A percentile compares a stretch with the other conserved stretches of the same genome.
Conservation (phyloP, 768 basidiomycete species). For the Tubosaeta sp. region DNA sequence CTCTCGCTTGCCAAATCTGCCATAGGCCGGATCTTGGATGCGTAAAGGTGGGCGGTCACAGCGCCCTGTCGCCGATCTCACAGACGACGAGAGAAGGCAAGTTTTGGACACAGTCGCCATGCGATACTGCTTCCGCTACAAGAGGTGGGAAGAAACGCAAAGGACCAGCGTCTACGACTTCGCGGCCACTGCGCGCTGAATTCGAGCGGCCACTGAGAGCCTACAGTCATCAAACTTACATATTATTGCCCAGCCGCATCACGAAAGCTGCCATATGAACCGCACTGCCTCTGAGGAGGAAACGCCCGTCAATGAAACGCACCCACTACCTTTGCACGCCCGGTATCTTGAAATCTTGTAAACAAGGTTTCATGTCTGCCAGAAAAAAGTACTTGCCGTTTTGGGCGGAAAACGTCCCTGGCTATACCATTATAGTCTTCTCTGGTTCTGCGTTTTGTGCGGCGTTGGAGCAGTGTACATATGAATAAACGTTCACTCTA, state of each 20-base stretch:
- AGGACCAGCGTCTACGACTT: background rate
- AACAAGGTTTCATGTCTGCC: conserved; percentile 10
- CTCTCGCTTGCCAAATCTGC: background rate
- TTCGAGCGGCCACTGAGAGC: too few relatives aligned
- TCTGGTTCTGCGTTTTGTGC: background rate
- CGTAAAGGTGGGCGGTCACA: background rate
- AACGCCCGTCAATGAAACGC: background rate
- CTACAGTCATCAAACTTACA: background rate
- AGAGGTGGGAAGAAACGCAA: conserved; percentile 5
- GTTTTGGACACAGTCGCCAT: background rate
- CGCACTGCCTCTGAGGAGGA: conserved; percentile 8
- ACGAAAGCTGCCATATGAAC: background rate
- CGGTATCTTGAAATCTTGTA: conserved; percentile 3
- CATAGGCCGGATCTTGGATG: background rate
- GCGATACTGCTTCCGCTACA: background rate
- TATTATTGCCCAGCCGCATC: conserved; percentile 10
- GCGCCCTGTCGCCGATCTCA: background rate
- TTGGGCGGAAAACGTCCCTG: background rate
- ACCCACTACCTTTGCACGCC: background rate
- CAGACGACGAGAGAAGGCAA: background rate
- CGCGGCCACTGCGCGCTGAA: background rate
- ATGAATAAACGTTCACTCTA: background rate
- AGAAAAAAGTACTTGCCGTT: background rate
- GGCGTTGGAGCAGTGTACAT: background rate
- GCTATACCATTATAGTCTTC: conserved; percentile 1